Evolutionary conservation across 1,139 yeast genomes (phyloP).

Genomic region (Scheffersomyces titani): DNA sequence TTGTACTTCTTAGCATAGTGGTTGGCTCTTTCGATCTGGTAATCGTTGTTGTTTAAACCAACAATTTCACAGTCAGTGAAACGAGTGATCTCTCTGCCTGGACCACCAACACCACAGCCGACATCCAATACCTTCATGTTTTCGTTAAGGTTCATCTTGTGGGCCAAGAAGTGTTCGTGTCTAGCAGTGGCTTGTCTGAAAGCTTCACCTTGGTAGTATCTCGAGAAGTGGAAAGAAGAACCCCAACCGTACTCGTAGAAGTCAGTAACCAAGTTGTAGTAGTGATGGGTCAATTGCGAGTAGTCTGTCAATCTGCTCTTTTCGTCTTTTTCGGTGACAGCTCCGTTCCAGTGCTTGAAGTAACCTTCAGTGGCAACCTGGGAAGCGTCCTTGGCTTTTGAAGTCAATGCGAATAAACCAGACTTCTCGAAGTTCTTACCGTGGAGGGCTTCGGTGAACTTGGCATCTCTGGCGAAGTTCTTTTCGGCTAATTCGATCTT

Average conservation of each 20-base stretch:
- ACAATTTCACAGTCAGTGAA: slow-evolving; percentile 86
- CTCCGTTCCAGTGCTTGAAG: slow-evolving; percentile 95
- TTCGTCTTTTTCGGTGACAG: slow-evolving; percentile 77
- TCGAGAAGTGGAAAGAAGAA: slow-evolving; percentile 95
- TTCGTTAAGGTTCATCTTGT: slow-evolving; percentile 76
- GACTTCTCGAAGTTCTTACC: slow-evolving; percentile 68
- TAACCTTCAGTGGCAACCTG: slow-evolving; percentile 85
- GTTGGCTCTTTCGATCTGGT: slow-evolving; percentile 92
- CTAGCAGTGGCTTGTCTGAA: slow-evolving; percentile 95
- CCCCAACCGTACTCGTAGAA: slow-evolving; percentile 99
- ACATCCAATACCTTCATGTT: slow-evolving; percentile 92
- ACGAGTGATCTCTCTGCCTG: slow-evolving; percentile 93
- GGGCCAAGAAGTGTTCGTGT: slow-evolving; percentile 94
- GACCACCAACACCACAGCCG: slow-evolving; percentile 99
- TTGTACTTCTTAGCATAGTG: slow-evolving; percentile 70
- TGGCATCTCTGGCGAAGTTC: slow-evolving; percentile 50
- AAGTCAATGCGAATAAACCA: slow-evolving; percentile 76
- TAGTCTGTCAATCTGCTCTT: slow-evolving; percentile 78
- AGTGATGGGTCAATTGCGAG: slow-evolving; percentile 89
- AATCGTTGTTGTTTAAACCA: slow-evolving; percentile 96
- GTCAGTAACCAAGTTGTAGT: slow-evolving; percentile 95
- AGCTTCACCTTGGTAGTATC: slow-evolving; percentile 91
- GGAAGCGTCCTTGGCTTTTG: slow-evolving; percentile 78
- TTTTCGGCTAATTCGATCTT: slow-evolving; percentile 28
- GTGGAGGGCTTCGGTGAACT: slow-evolving; percentile 84